Percentiles rank a stretch among this genome's conserved stretches.
Evolutionary conservation across 2,329 filamentous ascomycete genomes (phyloP).

Genomic region (Fulvia fulva): DNA sequence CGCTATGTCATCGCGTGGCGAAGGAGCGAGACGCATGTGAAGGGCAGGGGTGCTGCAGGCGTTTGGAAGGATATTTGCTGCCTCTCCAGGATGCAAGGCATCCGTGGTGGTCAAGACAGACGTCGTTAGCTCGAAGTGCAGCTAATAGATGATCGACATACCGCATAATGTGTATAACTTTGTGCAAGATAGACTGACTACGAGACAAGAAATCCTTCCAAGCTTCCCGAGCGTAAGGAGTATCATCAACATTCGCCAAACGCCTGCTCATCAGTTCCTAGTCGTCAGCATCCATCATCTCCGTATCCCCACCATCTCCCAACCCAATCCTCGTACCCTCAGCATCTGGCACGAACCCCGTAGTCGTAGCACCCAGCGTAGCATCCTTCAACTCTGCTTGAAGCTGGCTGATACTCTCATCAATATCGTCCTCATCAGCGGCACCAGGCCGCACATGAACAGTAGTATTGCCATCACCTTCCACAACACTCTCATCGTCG

Average conservation of each 20-base stretch:
- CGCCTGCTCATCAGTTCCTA: not conserved
- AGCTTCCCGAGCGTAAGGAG: not conserved
- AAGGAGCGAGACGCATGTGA: too few species aligned
- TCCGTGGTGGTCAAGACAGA: too few species aligned
- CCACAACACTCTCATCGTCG: conserved; percentile 10
- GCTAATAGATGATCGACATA: not conserved
- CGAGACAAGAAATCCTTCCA: not conserved
- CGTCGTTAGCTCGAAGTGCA: not conserved
- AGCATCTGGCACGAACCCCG: conserved; percentile 30
- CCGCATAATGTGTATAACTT: not conserved
- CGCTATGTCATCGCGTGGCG: too few species aligned
- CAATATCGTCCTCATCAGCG: conserved; percentile 15
- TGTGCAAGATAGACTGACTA: not conserved
- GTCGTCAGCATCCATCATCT: conserved; percentile 25
- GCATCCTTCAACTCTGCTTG: conserved; percentile 27
- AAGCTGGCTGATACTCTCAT: conserved; percentile 24
- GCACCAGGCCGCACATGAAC: conserved; percentile 1
- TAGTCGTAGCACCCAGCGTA: conserved; percentile 21
- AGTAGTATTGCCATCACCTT: conserved; percentile 15
- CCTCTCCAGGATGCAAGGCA: too few species aligned
- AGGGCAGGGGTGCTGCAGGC: too few species aligned
- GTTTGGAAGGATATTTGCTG: too few species aligned
- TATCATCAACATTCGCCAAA: not conserved
- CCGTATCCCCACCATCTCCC: conserved; percentile 24
- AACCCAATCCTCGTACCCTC: conserved; percentile 34